A percentile compares a stretch with the other conserved stretches of the same genome.
These are phyloP conservation scores for Coemansia sp. DNA, from an alignment of 192 early-diverging fungal species.

Conservation along the genomic window DNA sequence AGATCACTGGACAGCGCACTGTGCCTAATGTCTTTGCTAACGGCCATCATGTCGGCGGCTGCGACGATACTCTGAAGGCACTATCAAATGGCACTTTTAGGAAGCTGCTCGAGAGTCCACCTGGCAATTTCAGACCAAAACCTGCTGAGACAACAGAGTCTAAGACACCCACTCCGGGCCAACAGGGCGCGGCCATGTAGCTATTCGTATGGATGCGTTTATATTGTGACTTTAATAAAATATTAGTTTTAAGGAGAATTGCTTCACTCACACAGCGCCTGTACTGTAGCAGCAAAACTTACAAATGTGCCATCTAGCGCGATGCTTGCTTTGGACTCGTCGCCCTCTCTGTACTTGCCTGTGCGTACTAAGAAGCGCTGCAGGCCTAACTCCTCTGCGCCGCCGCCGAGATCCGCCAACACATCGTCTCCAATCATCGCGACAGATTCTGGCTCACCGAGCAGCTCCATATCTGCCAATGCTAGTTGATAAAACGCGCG, in stretches of 20 bases:
- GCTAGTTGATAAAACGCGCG: slow-evolving; percentile 75
- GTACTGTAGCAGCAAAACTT: slow-evolving; percentile 67
- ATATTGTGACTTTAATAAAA: slow-evolving; percentile 4
- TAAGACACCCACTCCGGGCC: not conserved
- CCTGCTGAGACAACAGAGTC: slow-evolving; percentile 4
- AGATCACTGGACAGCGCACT: slow-evolving; percentile 65
- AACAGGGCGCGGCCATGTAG: slow-evolving; percentile 15
- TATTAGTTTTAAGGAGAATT: slow-evolving; percentile 10
- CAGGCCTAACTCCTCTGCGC: slow-evolving; percentile 74
- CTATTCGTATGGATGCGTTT: not conserved
- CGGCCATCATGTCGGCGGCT: slow-evolving; percentile 66
- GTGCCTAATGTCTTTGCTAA: slow-evolving; percentile 76
- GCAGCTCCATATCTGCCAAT: slow-evolving; percentile 64
- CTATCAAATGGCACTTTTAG: slow-evolving; percentile 52
- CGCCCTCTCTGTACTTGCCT: slow-evolving; percentile 77
- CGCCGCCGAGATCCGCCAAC: slow-evolving; percentile 75
- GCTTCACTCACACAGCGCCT: slow-evolving; percentile 49
- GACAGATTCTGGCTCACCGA: slow-evolving; percentile 53
- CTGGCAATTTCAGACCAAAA: slow-evolving; percentile 6
- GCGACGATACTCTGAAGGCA: slow-evolving; percentile 56
- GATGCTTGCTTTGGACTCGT: slow-evolving; percentile 59
- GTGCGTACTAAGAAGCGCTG: slow-evolving; percentile 67
- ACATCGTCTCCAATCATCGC: slow-evolving; percentile 91
- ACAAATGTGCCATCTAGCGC: slow-evolving; percentile 58
- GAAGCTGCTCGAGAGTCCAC: slow-evolving; percentile 41